Base-by-base conservation (phyloP, 2,329 filamentous ascomycete species). In the Hirsutella rhossiliensis region DNA sequence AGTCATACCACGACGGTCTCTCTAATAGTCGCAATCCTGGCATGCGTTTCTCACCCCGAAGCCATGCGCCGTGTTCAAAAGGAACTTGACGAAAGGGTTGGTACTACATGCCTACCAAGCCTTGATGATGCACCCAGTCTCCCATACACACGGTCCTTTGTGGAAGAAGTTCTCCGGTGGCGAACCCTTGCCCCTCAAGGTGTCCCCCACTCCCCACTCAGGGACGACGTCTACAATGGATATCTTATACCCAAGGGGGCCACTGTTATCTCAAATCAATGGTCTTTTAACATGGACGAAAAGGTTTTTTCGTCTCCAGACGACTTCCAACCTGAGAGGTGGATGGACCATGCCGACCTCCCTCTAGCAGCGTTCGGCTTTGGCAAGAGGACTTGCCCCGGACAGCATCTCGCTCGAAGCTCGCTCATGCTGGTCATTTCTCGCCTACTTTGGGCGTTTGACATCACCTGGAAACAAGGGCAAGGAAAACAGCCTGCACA, bases 61-160 rank as follows among this genome's bases (percentile, higher is more conserved):
- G 29, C 29, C 13, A 31, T 31, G 29, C 29, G 29, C 13, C 29
- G 29, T 31, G 29, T 13, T 31, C 29, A 13, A 13, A 31, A 13
- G 29, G 29, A 31, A 13, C 29, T 31, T 13, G 29, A 31, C 29
- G 13, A 8, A 13, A 31, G 8, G 8, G 29, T 31, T 13, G 29
- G 29, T 31, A 13, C 8, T 8, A 31, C 8, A 8, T 8, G 29
- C 29, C 13, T 31, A 31, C 29, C 13, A 8, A 31, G 8, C 13
- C 29, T 31, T 13, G 29, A 31, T 31, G 29, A 13, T 13, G 29
- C 8, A 8, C 56, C 62, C 0, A 56, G 60, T 4, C 29, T 31
- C 8, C 29, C 29, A 31, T 31, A 31, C 13, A 8, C 13, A 13
- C 29, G 29, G 13, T 8, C 29, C 8, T 31, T 31, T 13, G 29